Conservation (phyloP, 257 asterid species). For the Voacanga thouarsii region DNA sequence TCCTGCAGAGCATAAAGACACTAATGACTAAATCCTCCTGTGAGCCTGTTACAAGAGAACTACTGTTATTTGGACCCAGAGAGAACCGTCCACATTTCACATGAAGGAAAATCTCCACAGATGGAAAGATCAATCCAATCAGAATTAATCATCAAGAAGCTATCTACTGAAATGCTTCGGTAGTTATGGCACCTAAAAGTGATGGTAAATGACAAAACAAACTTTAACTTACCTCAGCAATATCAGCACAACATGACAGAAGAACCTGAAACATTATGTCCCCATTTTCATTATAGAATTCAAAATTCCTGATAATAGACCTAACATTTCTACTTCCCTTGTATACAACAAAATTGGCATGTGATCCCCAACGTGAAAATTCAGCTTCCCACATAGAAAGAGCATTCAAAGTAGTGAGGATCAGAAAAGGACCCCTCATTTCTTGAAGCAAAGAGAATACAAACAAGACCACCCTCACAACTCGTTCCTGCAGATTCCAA, state of each 20-base stretch:
- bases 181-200: background rate
- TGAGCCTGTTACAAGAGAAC: background rate
- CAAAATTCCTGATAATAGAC: constrained; percentile 21
- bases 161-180: background rate
- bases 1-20: constrained; percentile 18
- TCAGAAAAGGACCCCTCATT: constrained; percentile 20
- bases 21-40: background rate
- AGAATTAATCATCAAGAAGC: background rate
- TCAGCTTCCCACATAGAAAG: constrained; percentile 36
- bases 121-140: background rate
- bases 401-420: constrained; percentile 24
- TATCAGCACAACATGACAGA: constrained; percentile 18
- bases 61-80: background rate
- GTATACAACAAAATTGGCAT: constrained; percentile 23
- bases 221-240: constrained; percentile 27
- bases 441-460: constrained; percentile 24
- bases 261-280: constrained; percentile 36
- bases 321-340: constrained; percentile 27
- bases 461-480: constrained; percentile 23
- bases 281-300: constrained; percentile 28
- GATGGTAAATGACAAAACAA: constrained; percentile 4
- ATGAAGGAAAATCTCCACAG: background rate
- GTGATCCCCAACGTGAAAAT: constrained; percentile 20
- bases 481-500: constrained; percentile 27
- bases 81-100: background rate